Base-by-base conservation (phyloP, 305 asterid genomes). In the Stenogyne calaminthoides region DNA sequence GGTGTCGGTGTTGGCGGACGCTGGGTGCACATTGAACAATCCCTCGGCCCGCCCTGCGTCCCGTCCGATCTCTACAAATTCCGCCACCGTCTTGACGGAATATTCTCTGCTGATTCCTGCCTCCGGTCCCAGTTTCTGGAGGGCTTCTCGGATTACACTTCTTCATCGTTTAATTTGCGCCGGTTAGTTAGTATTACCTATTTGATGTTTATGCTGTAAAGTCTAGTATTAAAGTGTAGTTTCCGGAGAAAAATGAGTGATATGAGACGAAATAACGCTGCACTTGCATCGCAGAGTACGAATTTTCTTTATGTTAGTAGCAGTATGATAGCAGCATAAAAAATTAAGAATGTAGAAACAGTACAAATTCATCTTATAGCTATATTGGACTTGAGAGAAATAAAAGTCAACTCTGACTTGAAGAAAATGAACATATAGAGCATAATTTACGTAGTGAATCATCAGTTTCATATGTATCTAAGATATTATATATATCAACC, bases 1-100 rank as follows among this genome's bases (percentile, higher is more conserved):
- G 84, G 83, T 82, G 56, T 71, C 96, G 15, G 80, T 89, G 57
- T 79, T 92, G 71, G 97, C 97, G 2, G 96, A 85, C 44, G 92
- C 88, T 6, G 97, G 95, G 4, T 92, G 96, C 75, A 86, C 95
- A 11, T 77, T 92, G 57, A 79, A 82, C 67, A 88, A 81, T 79
- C 83, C 87, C 37, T 51, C 84, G 18, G 89, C 0, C 93, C 96
- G 3, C 92, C 95, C 5, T 84, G 85, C 80, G 77, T 92, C 63
- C 95, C 96, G 9, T 77, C 93, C 51, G 90, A 89, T 67, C 80
- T 85, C 54, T 88, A 85, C 77, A 81, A 73, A 76, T 85, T 92
- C 74, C 93, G 96, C 72, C 85, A 71, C 60, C 84, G 80, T 58
- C 87, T 92, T 61, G 77, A 87, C 18, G 81, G 80, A 64, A 62